These are phyloP conservation scores for Paramecium octaurelia DNA, from an alignment of 73 alveolate genomes.

Conservation along the genomic window DNA sequence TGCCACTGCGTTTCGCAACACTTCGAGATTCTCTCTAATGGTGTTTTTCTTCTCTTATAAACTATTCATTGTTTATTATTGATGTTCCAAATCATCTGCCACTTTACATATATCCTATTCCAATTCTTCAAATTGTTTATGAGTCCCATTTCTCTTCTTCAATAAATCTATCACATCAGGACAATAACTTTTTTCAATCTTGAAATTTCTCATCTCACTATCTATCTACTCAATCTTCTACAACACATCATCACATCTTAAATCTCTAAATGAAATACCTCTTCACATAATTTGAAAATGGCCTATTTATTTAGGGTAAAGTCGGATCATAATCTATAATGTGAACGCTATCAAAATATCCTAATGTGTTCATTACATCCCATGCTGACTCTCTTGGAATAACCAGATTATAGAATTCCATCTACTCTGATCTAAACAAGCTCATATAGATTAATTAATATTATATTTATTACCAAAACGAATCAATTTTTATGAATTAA, in stretches of 20 bases:
- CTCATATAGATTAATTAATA: conserved; percentile 64
- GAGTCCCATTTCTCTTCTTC: neutral
- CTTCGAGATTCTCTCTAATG: conserved; percentile 11
- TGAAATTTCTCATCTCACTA: conserved; percentile 65
- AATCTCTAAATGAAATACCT: conserved; percentile 5
- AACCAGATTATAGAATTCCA: conserved; percentile 88
- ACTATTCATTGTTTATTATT: neutral
- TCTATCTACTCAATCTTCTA: conserved; percentile 59
- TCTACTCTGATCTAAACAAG: conserved; percentile 87
- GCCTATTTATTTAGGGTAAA: conserved; percentile 74
- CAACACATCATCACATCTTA: conserved; percentile 81
- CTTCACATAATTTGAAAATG: conserved; percentile 71
- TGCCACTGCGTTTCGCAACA: neutral
- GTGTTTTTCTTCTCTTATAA: conserved; percentile 9
- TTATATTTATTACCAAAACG: neutral
- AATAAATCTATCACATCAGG: conserved; percentile 45
- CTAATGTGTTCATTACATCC: conserved; percentile 88
- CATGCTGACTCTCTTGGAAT: conserved; percentile 91
- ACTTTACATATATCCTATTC: neutral
- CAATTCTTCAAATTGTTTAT: conserved; percentile 18
- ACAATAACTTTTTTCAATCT: conserved; percentile 65
- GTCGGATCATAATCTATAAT: conserved; percentile 85
- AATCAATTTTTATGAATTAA: neutral
- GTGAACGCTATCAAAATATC: conserved; percentile 66
- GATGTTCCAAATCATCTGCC: neutral